A percentile compares a stretch with the other conserved stretches of the same genome.
phyloP scores from a whole-genome alignment of 208 protist genomes.

The Acanthamoeba polyphaga region DNA sequence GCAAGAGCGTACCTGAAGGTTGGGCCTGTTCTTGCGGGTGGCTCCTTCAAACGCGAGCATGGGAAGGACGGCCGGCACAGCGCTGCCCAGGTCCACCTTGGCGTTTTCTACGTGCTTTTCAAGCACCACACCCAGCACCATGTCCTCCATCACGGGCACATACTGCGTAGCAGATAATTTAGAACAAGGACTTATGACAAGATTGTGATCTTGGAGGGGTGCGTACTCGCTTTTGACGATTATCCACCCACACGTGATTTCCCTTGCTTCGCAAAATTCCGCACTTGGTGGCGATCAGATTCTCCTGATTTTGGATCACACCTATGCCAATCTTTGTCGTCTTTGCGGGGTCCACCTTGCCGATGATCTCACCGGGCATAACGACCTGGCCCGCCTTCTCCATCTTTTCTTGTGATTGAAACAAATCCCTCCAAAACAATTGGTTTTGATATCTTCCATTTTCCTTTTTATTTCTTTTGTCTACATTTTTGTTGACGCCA shows the following conservation, averaged over 20 bases:
- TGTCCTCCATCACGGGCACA: slow-evolving; percentile 88
- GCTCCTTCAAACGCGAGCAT: slow-evolving; percentile 91
- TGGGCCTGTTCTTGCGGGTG: slow-evolving; percentile 89
- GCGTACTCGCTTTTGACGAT: slow-evolving; percentile 47
- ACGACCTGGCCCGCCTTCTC: slow-evolving; percentile 63
- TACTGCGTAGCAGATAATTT: slow-evolving; percentile 79
- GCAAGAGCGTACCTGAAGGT: slow-evolving; percentile 80
- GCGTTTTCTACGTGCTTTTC: slow-evolving; percentile 87
- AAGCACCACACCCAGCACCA: slow-evolving; percentile 88
- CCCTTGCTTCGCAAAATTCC: slow-evolving; percentile 68
- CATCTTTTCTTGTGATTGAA: slow-evolving; percentile 3
- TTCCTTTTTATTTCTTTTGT: neutral
- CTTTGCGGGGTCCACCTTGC: neutral
- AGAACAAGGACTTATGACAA: neutral
- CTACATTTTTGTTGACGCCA: slow-evolving; percentile 19
- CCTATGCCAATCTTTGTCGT: slow-evolving; percentile 27
- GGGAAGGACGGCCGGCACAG: slow-evolving; percentile 83
- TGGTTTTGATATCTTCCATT: neutral
- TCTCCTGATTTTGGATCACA: slow-evolving; percentile 59
- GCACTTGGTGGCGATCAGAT: slow-evolving; percentile 48
- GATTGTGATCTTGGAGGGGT: neutral
- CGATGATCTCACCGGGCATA: slow-evolving; percentile 55
- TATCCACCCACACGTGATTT: slow-evolving; percentile 49
- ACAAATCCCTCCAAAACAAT: neutral
- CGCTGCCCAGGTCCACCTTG: slow-evolving; percentile 89